A percentile compares a stretch with the other conserved stretches of the same genome.
Conservation (phyloP, 768 basidiomycete species). For the Kwoniella europaea region DNA sequence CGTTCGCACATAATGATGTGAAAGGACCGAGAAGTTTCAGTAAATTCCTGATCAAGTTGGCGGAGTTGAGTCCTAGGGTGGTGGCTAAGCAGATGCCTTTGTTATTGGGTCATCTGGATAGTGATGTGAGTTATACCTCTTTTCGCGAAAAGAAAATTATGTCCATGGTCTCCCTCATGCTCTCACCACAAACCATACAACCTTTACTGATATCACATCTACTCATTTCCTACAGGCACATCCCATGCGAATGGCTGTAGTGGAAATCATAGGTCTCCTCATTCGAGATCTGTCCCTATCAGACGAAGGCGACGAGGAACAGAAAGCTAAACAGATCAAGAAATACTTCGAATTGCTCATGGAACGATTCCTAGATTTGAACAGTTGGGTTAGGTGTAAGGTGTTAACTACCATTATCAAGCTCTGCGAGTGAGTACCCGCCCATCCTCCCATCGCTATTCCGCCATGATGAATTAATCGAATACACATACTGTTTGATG, state of each 20-base stretch:
- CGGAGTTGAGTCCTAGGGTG: conserved; percentile 76
- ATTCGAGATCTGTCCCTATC: conserved; percentile 77
- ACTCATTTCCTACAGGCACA: conserved; percentile 69
- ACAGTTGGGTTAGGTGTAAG: conserved; percentile 88
- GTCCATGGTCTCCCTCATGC: too few relatives aligned
- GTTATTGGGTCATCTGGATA: conserved; percentile 82
- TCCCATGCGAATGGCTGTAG: conserved; percentile 91
- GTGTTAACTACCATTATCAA: conserved; percentile 76
- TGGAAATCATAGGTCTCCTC: conserved; percentile 85
- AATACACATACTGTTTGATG: too few relatives aligned
- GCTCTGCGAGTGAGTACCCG: conserved; percentile 68
- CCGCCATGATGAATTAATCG: background rate
- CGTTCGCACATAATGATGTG: conserved; percentile 63
- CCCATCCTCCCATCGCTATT: background rate
- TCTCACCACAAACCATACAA: too few relatives aligned
- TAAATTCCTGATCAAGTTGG: conserved; percentile 77
- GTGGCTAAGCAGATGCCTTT: conserved; percentile 89
- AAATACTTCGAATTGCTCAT: conserved; percentile 80
- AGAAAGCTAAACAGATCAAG: conserved; percentile 69
- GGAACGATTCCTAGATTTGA: conserved; percentile 83
- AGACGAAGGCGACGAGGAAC: conserved; percentile 63
- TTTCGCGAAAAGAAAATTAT: background rate
- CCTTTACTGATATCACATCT: background rate
- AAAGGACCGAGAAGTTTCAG: conserved; percentile 87
- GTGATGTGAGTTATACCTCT: conserved; percentile 68